Evolutionary conservation across 176 grass and related monocot genomes (phyloP), one percentile per base, ranked within the genome.

Genomic region (Lolium perenne): DNA sequence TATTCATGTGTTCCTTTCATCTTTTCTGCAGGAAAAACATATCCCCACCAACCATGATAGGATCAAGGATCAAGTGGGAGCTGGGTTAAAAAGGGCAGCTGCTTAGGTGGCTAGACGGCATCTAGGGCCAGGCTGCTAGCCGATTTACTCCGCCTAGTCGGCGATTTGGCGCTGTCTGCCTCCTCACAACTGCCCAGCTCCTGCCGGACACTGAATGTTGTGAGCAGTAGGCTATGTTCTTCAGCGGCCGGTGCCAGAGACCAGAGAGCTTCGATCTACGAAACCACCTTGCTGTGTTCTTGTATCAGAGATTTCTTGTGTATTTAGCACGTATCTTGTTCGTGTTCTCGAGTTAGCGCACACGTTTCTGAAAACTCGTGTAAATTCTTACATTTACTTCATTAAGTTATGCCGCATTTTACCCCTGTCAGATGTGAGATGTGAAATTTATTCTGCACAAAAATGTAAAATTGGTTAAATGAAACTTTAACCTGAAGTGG

Each of bases 11-110:
- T 74, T 74, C 6, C 57, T 80, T 23, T 80, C 35, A 61, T 68
- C 40, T 79, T 84, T 80, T 79, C 9, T 60, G 75, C 68, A 76
- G 80, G 74, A 80, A 87, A 59, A 62, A 0, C 25, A 60, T 75
- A 9, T 50, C 32, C 25, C 26, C 18, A 77, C 48, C 79, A 83
- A 65, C 74, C 65, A 74, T 48, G 73, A 21, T n/a, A 62, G 32
- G 56, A 62, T 82, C 10, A 13, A 65, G 7, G 56, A 58, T 58
- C 56, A 58, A 58, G 20, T 26, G 14, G 81, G 48, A 56, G 78
- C 29, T 51, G 45, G 14, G 12, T 26, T 25, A 3, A 6, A 6
- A 51, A 74, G 16, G 71, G 45, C 6, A 2, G 11, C n/a, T 18
- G 6, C 10, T 23, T 25, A 74, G 61, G 10, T 73, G 43, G 12